Evolutionary conservation across 257 asterid genomes (phyloP).

Genomic region (Gynochthodes officinalis): DNA sequence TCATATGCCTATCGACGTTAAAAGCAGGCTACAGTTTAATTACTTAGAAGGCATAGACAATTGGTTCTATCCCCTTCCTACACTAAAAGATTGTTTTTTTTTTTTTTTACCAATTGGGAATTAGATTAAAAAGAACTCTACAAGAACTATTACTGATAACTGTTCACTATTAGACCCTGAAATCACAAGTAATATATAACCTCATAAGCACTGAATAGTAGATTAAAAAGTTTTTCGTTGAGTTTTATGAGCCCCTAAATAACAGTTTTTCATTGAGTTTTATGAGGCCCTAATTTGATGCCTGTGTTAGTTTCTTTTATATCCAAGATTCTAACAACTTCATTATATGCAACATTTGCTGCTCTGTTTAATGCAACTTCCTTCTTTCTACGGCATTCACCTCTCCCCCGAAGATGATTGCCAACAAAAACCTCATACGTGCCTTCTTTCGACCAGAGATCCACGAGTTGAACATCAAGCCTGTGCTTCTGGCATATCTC

Average conservation of each 20-base stretch:
- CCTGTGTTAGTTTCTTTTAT: constrained; percentile 5
- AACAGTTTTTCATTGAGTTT: too few relatives aligned
- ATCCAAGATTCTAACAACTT: constrained; percentile 39
- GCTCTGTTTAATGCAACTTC: constrained; percentile 73
- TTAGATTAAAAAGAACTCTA: too few relatives aligned
- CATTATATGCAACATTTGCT: constrained; percentile 65
- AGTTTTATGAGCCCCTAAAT: too few relatives aligned
- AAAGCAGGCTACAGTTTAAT: too few relatives aligned
- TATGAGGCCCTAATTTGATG: neutral
- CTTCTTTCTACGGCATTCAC: constrained; percentile 64
- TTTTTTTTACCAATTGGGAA: too few relatives aligned
- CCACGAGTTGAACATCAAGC: constrained; percentile 56
- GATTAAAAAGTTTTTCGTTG: constrained; percentile 8
- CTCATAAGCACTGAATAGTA: neutral
- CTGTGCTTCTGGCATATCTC: constrained; percentile 77
- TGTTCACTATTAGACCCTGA: neutral
- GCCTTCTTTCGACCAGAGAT: constrained; percentile 54
- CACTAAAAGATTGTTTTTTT: too few relatives aligned
- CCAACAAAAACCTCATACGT: constrained; percentile 53
- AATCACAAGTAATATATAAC: neutral
- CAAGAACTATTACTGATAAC: too few relatives aligned
- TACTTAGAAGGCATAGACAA: too few relatives aligned
- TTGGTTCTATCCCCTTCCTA: too few relatives aligned
- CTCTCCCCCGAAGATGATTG: constrained; percentile 60
- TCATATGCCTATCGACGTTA: too few relatives aligned